phyloP scores from a whole-genome alignment of 805 yeast species.

The Starmerella floricola region DNA sequence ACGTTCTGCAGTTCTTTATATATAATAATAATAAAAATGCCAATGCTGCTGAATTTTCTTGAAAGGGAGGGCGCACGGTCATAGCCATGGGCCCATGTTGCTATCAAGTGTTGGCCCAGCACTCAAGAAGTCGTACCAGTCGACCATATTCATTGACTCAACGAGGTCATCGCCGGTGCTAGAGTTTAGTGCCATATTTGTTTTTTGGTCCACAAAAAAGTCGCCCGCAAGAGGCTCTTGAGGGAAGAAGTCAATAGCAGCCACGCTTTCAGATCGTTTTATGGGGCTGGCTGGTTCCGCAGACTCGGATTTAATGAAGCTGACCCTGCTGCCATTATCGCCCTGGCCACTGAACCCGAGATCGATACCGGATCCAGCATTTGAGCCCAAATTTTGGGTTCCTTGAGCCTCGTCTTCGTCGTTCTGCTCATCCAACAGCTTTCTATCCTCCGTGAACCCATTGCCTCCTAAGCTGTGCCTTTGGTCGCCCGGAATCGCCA shows the following conservation, averaged over 20 bases:
- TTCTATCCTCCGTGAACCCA: no score
- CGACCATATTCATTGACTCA: constrained; percentile 29
- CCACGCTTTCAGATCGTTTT: background rate
- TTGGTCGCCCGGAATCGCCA: no score
- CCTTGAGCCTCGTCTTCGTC: background rate
- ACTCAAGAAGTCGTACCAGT: constrained; percentile 31
- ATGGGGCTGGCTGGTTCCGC: background rate
- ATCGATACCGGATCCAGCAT: no score
- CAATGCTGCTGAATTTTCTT: no score
- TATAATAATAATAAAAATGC: no score
- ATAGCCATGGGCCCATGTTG: background rate
- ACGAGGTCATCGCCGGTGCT: constrained; percentile 25
- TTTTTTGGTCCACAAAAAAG: background rate
- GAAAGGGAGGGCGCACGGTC: no score
- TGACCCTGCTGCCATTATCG: background rate
- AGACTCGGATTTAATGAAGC: background rate
- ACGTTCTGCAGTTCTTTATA: no score
- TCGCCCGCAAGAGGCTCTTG: background rate
- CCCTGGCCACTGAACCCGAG: no score
- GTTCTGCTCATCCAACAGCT: no score
- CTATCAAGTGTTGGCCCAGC: background rate
- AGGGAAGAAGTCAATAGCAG: constrained; percentile 2
- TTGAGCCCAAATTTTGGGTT: background rate
- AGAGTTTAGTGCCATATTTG: constrained; percentile 1
- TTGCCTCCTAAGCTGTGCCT: no score